phyloP scores from a whole-genome alignment of 2,329 filamentous ascomycete species.

The Talaromyces marneffei region DNA sequence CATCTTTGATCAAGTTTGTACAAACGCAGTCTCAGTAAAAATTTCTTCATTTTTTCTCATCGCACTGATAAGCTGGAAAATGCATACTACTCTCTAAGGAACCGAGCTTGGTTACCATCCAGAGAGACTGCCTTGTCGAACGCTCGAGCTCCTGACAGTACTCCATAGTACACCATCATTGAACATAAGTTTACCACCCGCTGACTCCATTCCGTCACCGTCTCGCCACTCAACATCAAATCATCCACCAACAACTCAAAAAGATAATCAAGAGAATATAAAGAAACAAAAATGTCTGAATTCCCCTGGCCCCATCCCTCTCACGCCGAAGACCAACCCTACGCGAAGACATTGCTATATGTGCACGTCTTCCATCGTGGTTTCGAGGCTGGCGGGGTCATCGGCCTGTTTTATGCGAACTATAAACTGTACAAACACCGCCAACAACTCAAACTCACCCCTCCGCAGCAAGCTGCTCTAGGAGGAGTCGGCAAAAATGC shows the following conservation, averaged over 20 bases:
- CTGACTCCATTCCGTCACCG: too few species aligned
- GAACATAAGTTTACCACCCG: too few species aligned
- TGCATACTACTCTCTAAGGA: too few species aligned
- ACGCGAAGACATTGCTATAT: slow-evolving; percentile 51
- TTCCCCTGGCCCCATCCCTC: slow-evolving; percentile 46
- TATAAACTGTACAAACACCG: neutral
- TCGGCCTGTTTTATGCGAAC: slow-evolving; percentile 41
- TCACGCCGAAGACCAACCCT: slow-evolving; percentile 60
- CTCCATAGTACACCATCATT: too few species aligned
- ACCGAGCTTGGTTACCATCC: too few species aligned
- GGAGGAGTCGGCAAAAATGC: neutral
- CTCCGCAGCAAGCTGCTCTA: neutral
- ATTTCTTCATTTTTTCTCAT: neutral
- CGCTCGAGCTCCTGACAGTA: too few species aligned
- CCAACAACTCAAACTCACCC: neutral
- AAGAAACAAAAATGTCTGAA: slow-evolving; percentile 17
- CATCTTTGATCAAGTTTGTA: neutral
- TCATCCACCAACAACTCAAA: neutral
- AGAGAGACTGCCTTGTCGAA: too few species aligned
- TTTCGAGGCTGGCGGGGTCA: slow-evolving; percentile 48
- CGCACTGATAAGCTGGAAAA: too few species aligned
- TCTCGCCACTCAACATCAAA: neutral
- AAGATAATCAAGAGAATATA: neutral
- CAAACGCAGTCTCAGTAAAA: neutral
- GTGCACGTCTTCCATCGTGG: slow-evolving; percentile 55